phyloP scores from a whole-genome alignment of 331 rosid species.

The Dryas integrifolia region DNA sequence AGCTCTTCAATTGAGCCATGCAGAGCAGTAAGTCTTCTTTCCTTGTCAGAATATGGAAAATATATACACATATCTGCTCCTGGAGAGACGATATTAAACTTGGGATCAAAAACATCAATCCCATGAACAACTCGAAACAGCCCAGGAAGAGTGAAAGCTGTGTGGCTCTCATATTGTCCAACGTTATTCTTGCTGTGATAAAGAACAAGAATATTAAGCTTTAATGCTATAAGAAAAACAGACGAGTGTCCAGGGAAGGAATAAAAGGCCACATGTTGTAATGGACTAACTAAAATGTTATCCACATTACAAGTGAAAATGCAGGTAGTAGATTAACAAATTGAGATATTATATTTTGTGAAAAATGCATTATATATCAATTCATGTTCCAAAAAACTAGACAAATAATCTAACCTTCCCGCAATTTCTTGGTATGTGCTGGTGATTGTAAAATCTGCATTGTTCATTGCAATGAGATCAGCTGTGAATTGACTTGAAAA shows the following conservation, averaged over 20 bases:
- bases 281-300: too few relatives aligned
- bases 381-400: conserved; percentile 1
- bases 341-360: neutral
- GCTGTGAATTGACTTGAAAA: conserved; percentile 54
- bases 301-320: neutral
- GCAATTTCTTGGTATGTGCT: conserved; percentile 53
- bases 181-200: conserved; percentile 40
- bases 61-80: conserved; percentile 46
- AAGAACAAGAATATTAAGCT: neutral
- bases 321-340: neutral
- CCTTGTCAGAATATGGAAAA: conserved; percentile 38
- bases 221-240: neutral
- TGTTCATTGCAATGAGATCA: conserved; percentile 47
- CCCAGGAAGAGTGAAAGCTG: conserved; percentile 47
- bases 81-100: conserved; percentile 45
- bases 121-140: conserved; percentile 46
- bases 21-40: conserved; percentile 40
- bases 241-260: neutral
- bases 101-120: conserved; percentile 45
- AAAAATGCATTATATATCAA: neutral
- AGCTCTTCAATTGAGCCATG: conserved; percentile 41
- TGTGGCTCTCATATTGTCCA: conserved; percentile 51
- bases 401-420: conserved; percentile 25
- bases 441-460: conserved; percentile 45
- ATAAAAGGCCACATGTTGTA: neutral